Conservation (phyloP, 305 asterid species). For the Ajuga reptans region DNA sequence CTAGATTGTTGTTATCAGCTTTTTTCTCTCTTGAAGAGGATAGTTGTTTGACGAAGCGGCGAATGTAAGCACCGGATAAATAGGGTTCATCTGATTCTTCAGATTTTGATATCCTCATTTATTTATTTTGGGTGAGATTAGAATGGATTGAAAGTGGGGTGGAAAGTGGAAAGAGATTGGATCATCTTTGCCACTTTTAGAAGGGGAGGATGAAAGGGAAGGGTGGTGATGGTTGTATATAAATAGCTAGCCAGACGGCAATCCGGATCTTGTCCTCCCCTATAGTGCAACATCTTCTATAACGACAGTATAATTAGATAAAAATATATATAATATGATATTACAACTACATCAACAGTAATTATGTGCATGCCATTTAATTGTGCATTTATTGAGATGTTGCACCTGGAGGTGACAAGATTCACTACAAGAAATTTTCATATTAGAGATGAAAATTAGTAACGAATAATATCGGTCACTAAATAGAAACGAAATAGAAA, state of each 20-base stretch:
- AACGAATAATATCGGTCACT: too few relatives aligned
- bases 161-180: slow-evolving; percentile 24
- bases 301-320: too few relatives aligned
- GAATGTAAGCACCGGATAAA: slow-evolving; percentile 75
- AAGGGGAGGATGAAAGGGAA: slow-evolving; percentile 34
- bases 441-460: too few relatives aligned
- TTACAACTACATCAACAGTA: too few relatives aligned
- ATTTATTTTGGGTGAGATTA: background rate
- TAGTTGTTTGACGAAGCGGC: slow-evolving; percentile 69
- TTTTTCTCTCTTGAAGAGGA: slow-evolving; percentile 42
- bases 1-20: slow-evolving; percentile 17
- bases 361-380: too few relatives aligned
- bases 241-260: slow-evolving; percentile 46
- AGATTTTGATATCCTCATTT: slow-evolving; percentile 59
- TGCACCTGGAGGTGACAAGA: too few relatives aligned
- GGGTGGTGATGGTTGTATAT: slow-evolving; percentile 40
- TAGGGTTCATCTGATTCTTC: slow-evolving; percentile 40
- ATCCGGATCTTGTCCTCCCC: too few relatives aligned
- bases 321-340: too few relatives aligned
- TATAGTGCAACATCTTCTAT: too few relatives aligned
- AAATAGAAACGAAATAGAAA: too few relatives aligned
- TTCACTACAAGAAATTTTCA: too few relatives aligned
- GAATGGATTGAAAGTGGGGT: slow-evolving; percentile 19
- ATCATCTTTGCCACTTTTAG: slow-evolving; percentile 29
- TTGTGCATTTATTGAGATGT: too few relatives aligned